These are phyloP conservation scores for Fusarium nelsonii DNA, from an alignment of 2,329 filamentous ascomycete genomes.

Conservation along the genomic window DNA sequence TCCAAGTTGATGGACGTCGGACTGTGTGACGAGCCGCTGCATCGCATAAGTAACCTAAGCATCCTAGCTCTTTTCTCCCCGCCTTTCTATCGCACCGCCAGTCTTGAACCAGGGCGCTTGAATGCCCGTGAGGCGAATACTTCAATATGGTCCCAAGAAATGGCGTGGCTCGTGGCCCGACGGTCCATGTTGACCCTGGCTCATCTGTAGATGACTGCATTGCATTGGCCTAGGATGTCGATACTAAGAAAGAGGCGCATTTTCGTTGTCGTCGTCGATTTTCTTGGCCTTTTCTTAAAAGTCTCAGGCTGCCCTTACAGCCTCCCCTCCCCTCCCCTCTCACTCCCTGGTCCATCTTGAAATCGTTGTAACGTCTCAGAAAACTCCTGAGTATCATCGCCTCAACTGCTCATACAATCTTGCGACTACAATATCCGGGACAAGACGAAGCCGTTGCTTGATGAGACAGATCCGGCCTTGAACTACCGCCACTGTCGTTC, in stretches of 20 bases:
- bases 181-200: conserved; percentile 30
- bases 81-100: conserved; percentile 37
- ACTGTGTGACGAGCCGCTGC: conserved; percentile 41
- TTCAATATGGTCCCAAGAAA: conserved; percentile 24
- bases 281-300: conserved; percentile 43
- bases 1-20: conserved; percentile 25
- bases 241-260: conserved; percentile 30
- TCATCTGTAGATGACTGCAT: conserved; percentile 29
- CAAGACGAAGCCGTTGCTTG: conserved; percentile 30
- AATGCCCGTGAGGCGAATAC: conserved; percentile 24
- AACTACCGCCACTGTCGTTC: conserved; percentile 19
- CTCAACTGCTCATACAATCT: conserved; percentile 27
- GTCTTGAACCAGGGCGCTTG: conserved; percentile 34
- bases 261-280: conserved; percentile 28
- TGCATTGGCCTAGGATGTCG: conserved; percentile 33
- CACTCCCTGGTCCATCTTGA: conserved; percentile 34
- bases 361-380: conserved; percentile 41
- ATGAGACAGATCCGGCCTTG: conserved; percentile 45
- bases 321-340: conserved; percentile 18
- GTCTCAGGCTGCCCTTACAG: conserved; percentile 37
- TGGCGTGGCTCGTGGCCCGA: conserved; percentile 43
- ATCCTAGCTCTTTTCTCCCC: conserved; percentile 29
- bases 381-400: conserved; percentile 40
- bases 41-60: conserved; percentile 31
- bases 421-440: conserved; percentile 40